phyloP scores from a whole-genome alignment of 768 basidiomycete species.

The Phaeolepiota aurea region DNA sequence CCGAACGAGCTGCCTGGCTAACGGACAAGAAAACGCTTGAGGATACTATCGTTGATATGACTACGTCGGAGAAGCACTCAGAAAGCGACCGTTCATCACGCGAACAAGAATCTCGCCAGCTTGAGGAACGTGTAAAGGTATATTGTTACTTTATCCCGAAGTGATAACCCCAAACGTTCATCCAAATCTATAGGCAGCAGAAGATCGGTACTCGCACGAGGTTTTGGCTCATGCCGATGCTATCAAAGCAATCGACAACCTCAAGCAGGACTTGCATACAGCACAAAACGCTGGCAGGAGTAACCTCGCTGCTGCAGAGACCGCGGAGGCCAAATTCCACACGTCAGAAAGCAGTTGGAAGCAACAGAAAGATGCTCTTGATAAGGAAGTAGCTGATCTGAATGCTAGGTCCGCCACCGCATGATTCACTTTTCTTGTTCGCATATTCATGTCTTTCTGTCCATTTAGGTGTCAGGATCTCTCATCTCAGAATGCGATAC shows the following conservation, averaged over 20 bases:
- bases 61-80: constrained; percentile 59
- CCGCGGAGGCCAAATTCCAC: constrained; percentile 62
- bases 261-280: constrained; percentile 54
- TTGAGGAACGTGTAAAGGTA: constrained; percentile 67
- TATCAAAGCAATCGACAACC: constrained; percentile 58
- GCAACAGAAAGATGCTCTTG: constrained; percentile 66
- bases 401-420: constrained; percentile 60
- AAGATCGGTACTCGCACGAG: constrained; percentile 74
- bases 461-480: constrained; percentile 60
- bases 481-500: constrained; percentile 61
- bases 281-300: constrained; percentile 50
- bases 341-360: constrained; percentile 76
- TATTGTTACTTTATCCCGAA: constrained; percentile 4
- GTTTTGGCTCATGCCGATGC: constrained; percentile 82
- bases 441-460: constrained; percentile 1
- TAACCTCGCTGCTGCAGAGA: constrained; percentile 54
- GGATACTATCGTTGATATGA: constrained; percentile 75
- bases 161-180: neutral
- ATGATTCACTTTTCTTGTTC: neutral
- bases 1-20: constrained; percentile 61
- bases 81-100: constrained; percentile 56
- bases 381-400: constrained; percentile 71
- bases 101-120: constrained; percentile 56
- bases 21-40: constrained; percentile 79
- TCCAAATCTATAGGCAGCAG: constrained; percentile 42